Base-by-base conservation (phyloP, 805 yeast species). In the Cyberlindnera samutprakarnensis region DNA sequence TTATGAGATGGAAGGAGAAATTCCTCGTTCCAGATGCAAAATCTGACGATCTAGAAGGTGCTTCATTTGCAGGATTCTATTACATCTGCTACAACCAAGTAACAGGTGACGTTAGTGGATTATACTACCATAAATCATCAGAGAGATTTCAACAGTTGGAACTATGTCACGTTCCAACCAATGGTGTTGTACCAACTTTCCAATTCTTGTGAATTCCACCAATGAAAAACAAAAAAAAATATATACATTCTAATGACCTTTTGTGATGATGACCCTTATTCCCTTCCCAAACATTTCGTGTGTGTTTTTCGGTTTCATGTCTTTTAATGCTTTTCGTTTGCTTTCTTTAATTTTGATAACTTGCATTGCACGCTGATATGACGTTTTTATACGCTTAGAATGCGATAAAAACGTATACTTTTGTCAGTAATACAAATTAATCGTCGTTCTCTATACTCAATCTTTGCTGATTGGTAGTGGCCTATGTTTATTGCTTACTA, bases 1-100 rank as follows among this genome's bases (percentile, higher is more conserved):
- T 76, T 53, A 88, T 88, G 96, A 68, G 96, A 44, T 88, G 97
- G 97, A 88, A 88, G 58, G 97, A 88, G 56, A 73, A 77, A 47
- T 86, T 86, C 49, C 59, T 88, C 38, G 77, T 83, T 7, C 94
- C 95, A 0, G 94, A 86, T 57, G 76, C 86, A 61, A 35, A 71
- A 21, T 25, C 49, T 10, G 54, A 46, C 71, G 36, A 63, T 61
- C 42, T 90, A 72, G 61, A 59, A 29, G 68, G 68, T 12, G 96
- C 95, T 0, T 81, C 94, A 3, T 88, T 79, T 55, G 95, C 87
- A 26, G 97, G 97, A 0, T 87, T 87, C 53, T 88, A 88, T 56
- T 88, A 87, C 53, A 73, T 87, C 18, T 84, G 86, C 26, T 77
- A 87, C 47, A 83, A 83, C 55, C 88, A 85, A 49, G 39, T 64